Base-by-base conservation (phyloP, 352 stramenopile genomes). In the Phytophthora kernoviae region DNA sequence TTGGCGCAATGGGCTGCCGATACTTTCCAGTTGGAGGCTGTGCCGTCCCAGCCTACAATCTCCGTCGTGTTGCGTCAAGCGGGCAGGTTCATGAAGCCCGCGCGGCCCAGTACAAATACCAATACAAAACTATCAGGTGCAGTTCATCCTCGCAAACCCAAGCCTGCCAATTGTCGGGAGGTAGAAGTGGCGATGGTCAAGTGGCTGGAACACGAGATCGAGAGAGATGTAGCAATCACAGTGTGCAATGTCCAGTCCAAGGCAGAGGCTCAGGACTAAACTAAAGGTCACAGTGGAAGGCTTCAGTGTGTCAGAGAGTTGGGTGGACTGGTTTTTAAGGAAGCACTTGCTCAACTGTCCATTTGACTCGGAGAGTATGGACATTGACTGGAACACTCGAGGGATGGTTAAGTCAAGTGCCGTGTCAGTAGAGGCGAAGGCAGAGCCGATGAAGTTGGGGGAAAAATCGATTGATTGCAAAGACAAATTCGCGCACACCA, bases 1-100 rank as follows among this genome's bases (percentile, higher is more conserved):
- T 61, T 93, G 34, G 77, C 75, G 21, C 65, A 84, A 44, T 93
- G 84, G 84, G 79, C 70, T 8, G 79, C 83, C 27, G 69, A 80
- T 4, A 79, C 77, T 14, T 93, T 90, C 54, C 44, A 66, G 12
- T 60, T 93, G 27, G 26, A 52, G 15, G 69, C 70, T 32, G 70
- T 78, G 61, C 84, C 84, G 56, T 91, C 84, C 61, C 84, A 93
- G 70, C 83, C 84, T 34, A 85, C 81, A 15, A 91, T 93, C 54
- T 91, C 81, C 26, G 65, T 89, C 58, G 78, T 84, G 54, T 73
- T 93, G 52, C 87, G 88, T 30, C 68, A 73, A 43, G 9, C 12
- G 34, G 75, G 64, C 36, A 70, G 81, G 12, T 43, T 43, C 37
- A 43, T 43, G 53, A 74, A 73, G 33, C 75, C 84, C 7, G 26